phyloP scores from a whole-genome alignment of 495 filamentous ascomycete genomes.

The Xanthoparmelia taractica region DNA sequence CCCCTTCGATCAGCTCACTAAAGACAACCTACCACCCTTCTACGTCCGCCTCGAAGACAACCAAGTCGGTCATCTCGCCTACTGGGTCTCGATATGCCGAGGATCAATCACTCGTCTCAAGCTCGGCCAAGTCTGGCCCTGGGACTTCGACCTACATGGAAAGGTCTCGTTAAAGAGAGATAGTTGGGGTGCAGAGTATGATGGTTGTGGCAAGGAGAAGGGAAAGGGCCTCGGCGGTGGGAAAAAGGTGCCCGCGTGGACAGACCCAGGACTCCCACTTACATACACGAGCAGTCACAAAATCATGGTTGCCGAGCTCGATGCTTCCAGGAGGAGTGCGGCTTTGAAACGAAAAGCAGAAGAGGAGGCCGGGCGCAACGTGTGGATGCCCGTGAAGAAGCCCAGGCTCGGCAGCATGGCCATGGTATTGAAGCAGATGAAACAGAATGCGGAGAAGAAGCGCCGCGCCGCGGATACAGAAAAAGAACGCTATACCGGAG shows the following conservation, averaged over 20 bases:
- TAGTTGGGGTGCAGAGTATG: not conserved
- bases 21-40: conserved; percentile 12
- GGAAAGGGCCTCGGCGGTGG: not conserved
- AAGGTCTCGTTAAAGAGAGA: not conserved
- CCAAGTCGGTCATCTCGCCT: conserved; percentile 6
- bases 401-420: not conserved
- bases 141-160: not conserved
- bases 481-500: not conserved
- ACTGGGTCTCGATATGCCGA: not conserved
- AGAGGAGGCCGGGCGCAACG: not conserved
- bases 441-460: not conserved
- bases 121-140: not conserved
- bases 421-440: not conserved
- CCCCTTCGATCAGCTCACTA: not conserved
- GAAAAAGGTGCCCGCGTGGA: not conserved
- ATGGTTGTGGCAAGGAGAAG: not conserved
- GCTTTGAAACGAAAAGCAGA: not conserved
- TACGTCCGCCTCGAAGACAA: conserved; percentile 11
- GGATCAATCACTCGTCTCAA: not conserved
- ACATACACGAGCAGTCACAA: conserved; percentile 2
- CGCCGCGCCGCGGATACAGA: not conserved
- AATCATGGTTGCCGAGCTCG: not conserved
- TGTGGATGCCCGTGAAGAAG: not conserved
- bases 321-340: not conserved
- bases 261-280: not conserved